A percentile compares a stretch with the other conserved stretches of the same genome.
Evolutionary conservation across 306 rosid genomes (phyloP).

Genomic region (Begonia fuchsioides): DNA sequence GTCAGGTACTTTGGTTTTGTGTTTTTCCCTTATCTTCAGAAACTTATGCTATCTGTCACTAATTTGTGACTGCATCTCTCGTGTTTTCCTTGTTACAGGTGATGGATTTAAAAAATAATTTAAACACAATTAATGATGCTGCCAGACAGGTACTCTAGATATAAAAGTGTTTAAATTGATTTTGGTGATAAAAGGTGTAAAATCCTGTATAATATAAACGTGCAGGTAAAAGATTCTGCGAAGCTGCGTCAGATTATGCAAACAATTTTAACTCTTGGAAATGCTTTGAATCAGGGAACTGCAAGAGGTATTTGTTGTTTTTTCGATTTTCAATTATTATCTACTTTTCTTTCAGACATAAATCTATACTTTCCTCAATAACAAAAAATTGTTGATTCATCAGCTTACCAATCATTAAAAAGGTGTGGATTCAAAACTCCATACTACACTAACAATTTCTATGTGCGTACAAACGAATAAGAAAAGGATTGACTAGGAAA

Average conservation of each 20-base stretch:
- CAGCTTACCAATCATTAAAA: no score
- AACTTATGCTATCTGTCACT: neutral
- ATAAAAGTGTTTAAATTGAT: constrained; percentile 8
- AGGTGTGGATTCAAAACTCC: no score
- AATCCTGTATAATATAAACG: constrained; percentile 8
- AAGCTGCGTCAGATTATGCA: constrained; percentile 97
- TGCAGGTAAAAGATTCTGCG: constrained; percentile 83
- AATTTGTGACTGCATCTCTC: neutral
- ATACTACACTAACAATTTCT: no score
- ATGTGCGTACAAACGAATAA: no score
- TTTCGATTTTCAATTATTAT: neutral
- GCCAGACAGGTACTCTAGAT: constrained; percentile 57
- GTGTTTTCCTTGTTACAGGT: constrained; percentile 30
- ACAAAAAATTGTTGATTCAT: no score
- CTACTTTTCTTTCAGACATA: no score
- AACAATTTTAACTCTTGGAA: constrained; percentile 92
- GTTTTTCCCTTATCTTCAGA: neutral
- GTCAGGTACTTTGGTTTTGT: constrained; percentile 39
- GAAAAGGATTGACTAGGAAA: no score
- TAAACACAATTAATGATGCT: constrained; percentile 70
- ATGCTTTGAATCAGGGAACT: constrained; percentile 96
- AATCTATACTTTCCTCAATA: no score
- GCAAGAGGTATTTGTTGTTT: constrained; percentile 50
- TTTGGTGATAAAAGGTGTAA: no score
- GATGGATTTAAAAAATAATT: constrained; percentile 51